Evolutionary conservation across 208 protist genomes (phyloP), one percentile per base, ranked within the genome.

Genomic region (Trypanosoma mega): DNA sequence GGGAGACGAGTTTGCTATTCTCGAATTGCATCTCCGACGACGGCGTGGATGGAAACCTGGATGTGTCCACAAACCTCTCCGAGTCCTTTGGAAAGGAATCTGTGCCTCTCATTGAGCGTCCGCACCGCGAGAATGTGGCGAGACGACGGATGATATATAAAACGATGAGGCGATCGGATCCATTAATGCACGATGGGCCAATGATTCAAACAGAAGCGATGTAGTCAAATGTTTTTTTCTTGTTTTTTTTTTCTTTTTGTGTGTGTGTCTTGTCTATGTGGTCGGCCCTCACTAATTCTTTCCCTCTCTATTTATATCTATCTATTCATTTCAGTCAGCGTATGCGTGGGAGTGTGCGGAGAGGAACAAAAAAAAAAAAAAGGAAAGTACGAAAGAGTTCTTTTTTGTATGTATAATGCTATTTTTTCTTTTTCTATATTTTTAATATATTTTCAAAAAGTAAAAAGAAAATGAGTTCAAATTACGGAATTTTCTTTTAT

Each of bases 341-440:
- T 1, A 18, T n/a, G 8, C 11, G 24, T 26, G 26, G n/a, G 16
- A 43, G 33, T 7, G 34, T 26, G 33, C 20, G 33, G 36, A 51
- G 41, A 56, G 3, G 30, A 2, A 44, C 27, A 58, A 23, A 20
- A 66, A 37, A 68, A 53, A 0, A 39, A 52, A 23, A 74, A 18
- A n/a, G 16, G 39, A 50, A 12, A 61, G n/a, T n/a, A n/a, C n/a
- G n/a, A n/a, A n/a, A n/a, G n/a, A n/a, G n/a, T n/a, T n/a, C n/a
- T n/a, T n/a, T n/a, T n/a, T n/a, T n/a, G n/a, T n/a, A n/a, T n/a
- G n/a, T n/a, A n/a, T n/a, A n/a, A n/a, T n/a, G n/a, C n/a, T n/a
- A n/a, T n/a, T n/a, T n/a, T n/a, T n/a, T n/a, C n/a, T n/a, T n/a
- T n/a, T n/a, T n/a, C n/a, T n/a, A n/a, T n/a, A n/a, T n/a, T n/a